Evolutionary conservation across 2,329 filamentous ascomycete genomes (phyloP).

Genomic region (Trichoderma koningii): DNA sequence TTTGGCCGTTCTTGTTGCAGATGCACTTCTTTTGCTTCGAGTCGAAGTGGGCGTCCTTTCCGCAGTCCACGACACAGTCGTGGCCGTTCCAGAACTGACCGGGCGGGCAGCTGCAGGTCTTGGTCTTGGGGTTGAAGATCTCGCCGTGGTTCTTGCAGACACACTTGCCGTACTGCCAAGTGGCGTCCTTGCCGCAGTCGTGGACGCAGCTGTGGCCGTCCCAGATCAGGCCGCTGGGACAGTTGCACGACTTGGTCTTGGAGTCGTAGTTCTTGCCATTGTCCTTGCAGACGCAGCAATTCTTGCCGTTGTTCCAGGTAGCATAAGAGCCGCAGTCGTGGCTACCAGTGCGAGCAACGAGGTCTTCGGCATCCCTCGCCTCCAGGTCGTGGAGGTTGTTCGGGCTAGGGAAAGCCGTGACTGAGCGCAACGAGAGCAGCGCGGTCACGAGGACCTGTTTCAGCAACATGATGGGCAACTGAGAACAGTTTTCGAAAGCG

Average conservation of each 20-base stretch:
- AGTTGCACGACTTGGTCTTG: constrained; percentile 25
- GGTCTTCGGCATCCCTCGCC: constrained; percentile 21
- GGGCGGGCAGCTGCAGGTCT: constrained; percentile 26
- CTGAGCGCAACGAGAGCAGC: constrained; percentile 24
- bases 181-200: constrained; percentile 27
- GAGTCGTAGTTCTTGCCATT: constrained; percentile 25
- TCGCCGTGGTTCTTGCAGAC: constrained; percentile 25
- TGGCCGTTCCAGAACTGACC: constrained; percentile 24
- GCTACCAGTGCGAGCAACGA: neutral
- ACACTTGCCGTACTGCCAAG: constrained; percentile 25
- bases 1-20: constrained; percentile 12
- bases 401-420: constrained; percentile 25
- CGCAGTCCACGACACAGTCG: constrained; percentile 13
- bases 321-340: constrained; percentile 25
- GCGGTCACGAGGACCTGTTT: constrained; percentile 23
- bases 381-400: constrained; percentile 21
- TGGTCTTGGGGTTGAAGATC: constrained; percentile 17
- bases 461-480: constrained; percentile 23
- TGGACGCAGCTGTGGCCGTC: constrained; percentile 18
- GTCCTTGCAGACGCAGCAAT: constrained; percentile 28
- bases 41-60: constrained; percentile 17
- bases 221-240: constrained; percentile 19
- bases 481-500: neutral
- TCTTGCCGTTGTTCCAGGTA: constrained; percentile 17
- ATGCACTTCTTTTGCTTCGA: constrained; percentile 15